Evolutionary conservation across 257 asterid genomes (phyloP).

Genomic region (Paraleonurus japonicus): DNA sequence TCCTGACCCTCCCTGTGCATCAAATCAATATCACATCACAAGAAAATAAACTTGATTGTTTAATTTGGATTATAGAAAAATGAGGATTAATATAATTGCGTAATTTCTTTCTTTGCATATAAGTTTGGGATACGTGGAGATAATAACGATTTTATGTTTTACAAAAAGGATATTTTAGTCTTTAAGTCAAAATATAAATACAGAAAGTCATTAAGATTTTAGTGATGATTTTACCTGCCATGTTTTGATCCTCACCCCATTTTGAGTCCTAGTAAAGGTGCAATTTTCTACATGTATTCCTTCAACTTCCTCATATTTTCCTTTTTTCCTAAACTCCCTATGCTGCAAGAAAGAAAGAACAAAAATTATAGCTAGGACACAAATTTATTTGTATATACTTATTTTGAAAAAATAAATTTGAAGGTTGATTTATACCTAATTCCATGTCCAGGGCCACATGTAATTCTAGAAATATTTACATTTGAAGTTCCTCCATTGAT

Average conservation of each 20-base stretch:
- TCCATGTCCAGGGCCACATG: conserved; percentile 23
- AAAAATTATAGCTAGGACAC: too few relatives aligned
- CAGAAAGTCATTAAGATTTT: too few relatives aligned
- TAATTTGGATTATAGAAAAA: too few relatives aligned
- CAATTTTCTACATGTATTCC: neutral
- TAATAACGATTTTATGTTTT: too few relatives aligned
- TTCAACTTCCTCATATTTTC: conserved; percentile 18
- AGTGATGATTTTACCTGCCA: conserved; percentile 22
- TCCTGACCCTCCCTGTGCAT: conserved; percentile 43
- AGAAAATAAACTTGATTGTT: too few relatives aligned
- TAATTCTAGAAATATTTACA: neutral
- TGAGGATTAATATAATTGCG: too few relatives aligned
- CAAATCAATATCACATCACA: neutral
- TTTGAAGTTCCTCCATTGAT: conserved; percentile 22
- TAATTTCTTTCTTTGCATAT: too few relatives aligned
- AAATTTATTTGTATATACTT: too few relatives aligned
- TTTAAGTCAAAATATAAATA: too few relatives aligned
- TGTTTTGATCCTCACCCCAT: conserved; percentile 26
- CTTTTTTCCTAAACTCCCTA: conserved; percentile 25
- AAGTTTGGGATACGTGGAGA: too few relatives aligned
- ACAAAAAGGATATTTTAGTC: neutral
- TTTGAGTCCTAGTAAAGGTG: conserved; percentile 11
- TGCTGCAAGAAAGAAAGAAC: conserved; percentile 11
- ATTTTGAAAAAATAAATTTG: neutral
- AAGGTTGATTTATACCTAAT: neutral